phyloP scores from a whole-genome alignment of 345 rosid species.

The Eutrema japonicum region DNA sequence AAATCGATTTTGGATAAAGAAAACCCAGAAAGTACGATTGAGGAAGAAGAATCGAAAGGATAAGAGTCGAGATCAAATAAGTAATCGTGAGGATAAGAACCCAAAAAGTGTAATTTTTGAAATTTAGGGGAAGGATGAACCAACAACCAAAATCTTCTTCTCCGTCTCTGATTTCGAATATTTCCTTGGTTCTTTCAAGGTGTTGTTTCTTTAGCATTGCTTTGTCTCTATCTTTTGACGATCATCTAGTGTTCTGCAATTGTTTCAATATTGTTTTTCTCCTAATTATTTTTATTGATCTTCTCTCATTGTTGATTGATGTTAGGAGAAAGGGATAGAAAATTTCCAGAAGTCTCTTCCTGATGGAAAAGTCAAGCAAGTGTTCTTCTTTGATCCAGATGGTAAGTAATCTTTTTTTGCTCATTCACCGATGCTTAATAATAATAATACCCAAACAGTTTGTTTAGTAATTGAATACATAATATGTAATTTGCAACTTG shows the following conservation, averaged over 20 bases:
- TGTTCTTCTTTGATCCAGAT: constrained; percentile 96
- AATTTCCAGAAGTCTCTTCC: constrained; percentile 72
- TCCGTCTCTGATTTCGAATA: constrained; percentile 74
- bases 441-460: background rate
- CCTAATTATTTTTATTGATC: background rate
- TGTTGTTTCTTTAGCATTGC: constrained; percentile 21
- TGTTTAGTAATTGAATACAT: background rate
- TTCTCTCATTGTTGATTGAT: constrained; percentile 4
- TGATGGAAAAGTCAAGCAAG: constrained; percentile 71
- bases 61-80: too few species aligned
- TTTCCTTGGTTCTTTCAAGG: constrained; percentile 70
- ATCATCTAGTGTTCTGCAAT: constrained; percentile 1
- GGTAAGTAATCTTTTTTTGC: constrained; percentile 49
- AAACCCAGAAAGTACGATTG: too few species aligned
- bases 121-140: too few species aligned
- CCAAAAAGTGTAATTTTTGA: too few species aligned
- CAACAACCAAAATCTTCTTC: constrained; percentile 55
- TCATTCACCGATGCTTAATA: background rate
- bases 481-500: background rate
- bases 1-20: too few species aligned
- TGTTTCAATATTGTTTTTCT: background rate
- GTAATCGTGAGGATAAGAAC: too few species aligned
- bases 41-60: too few species aligned
- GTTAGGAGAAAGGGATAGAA: constrained; percentile 82
- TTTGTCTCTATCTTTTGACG: background rate